Conservation (phyloP, 2,329 filamentous ascomycete species). For the Stachybotrys chartarum region DNA sequence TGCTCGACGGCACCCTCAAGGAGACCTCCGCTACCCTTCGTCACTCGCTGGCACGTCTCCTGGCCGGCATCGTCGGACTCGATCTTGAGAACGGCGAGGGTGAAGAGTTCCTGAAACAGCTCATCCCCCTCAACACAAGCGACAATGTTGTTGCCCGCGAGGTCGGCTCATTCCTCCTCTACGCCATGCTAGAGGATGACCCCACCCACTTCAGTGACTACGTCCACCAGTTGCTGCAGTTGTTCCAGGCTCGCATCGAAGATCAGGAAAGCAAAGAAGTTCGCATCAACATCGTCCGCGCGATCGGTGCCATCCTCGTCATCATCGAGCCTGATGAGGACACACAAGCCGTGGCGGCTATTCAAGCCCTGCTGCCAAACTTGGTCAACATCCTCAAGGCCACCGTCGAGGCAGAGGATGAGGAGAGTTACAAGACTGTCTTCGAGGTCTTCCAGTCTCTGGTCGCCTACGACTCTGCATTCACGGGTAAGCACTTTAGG, state of each 20-base stretch:
- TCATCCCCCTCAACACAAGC: slow-evolving; percentile 73
- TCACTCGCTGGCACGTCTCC: slow-evolving; percentile 80
- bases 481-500: slow-evolving; percentile 79
- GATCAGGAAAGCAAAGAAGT: slow-evolving; percentile 90
- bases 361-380: slow-evolving; percentile 74
- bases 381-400: slow-evolving; percentile 89
- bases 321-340: slow-evolving; percentile 86
- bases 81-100: slow-evolving; percentile 71
- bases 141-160: slow-evolving; percentile 73
- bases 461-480: slow-evolving; percentile 78
- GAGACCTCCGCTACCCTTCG: slow-evolving; percentile 72
- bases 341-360: slow-evolving; percentile 59
- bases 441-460: slow-evolving; percentile 98
- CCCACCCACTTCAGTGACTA: slow-evolving; percentile 80
- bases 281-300: slow-evolving; percentile 88
- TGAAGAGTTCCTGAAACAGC: slow-evolving; percentile 72
- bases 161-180: slow-evolving; percentile 88
- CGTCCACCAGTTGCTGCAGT: slow-evolving; percentile 67
- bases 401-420: slow-evolving; percentile 70
- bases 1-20: slow-evolving; percentile 76
- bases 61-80: slow-evolving; percentile 77
- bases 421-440: slow-evolving; percentile 80
- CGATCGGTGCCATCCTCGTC: slow-evolving; percentile 80
- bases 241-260: slow-evolving; percentile 82
- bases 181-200: slow-evolving; percentile 81